phyloP scores from a whole-genome alignment of 331 rosid genomes.

The Phaseolus coccineus region DNA sequence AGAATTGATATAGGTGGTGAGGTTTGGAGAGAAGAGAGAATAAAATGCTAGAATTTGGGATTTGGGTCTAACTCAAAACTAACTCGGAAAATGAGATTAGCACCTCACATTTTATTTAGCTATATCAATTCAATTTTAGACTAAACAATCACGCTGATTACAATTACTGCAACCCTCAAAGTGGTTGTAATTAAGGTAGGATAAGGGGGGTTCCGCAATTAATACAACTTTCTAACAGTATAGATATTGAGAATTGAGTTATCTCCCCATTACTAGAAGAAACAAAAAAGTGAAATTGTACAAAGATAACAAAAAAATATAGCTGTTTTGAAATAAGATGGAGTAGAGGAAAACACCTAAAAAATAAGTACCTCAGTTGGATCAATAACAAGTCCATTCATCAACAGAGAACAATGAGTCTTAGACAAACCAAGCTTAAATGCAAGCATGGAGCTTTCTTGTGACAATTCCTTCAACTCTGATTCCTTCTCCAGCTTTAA shows the following conservation, averaged over 20 bases:
- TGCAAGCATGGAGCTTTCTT: conserved; percentile 77
- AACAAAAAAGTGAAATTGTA: not conserved
- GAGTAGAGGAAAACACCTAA: conserved; percentile 29
- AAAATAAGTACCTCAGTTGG: conserved; percentile 70
- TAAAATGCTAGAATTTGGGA: too few species aligned
- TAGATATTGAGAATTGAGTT: conserved; percentile 11
- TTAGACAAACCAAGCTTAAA: conserved; percentile 83
- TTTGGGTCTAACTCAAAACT: too few species aligned
- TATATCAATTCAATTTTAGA: too few species aligned
- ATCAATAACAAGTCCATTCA: conserved; percentile 94
- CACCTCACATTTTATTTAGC: too few species aligned
- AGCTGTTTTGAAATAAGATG: conserved; percentile 11
- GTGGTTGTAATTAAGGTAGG: too few species aligned
- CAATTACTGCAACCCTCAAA: too few species aligned
- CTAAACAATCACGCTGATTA: too few species aligned
- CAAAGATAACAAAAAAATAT: conserved; percentile 8
- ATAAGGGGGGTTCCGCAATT: too few species aligned
- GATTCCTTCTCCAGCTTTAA: conserved; percentile 84
- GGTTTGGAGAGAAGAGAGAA: too few species aligned
- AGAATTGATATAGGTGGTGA: too few species aligned
- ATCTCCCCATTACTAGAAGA: not conserved
- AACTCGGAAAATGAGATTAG: too few species aligned
- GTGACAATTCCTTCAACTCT: conserved; percentile 70
- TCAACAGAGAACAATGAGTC: conserved; percentile 73
- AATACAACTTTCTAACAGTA: not conserved